phyloP scores from a whole-genome alignment of 139 green algal species.

The Edaphochlamys debaryana region DNA sequence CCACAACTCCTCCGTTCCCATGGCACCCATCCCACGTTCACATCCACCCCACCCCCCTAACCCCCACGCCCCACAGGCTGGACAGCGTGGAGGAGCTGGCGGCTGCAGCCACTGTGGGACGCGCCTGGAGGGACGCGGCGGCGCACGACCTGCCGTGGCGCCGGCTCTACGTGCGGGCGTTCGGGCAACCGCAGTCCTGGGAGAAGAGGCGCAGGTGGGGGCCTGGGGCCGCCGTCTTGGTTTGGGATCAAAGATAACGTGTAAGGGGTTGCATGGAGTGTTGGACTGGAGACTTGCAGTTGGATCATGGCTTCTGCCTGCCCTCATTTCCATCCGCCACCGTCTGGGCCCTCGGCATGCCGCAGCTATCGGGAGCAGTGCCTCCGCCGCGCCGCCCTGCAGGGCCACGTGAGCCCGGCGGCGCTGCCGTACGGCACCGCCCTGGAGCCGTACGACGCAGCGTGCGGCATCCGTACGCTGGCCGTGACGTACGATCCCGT shows the following conservation, averaged over 20 bases:
- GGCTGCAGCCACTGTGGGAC: neutral
- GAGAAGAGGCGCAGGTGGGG: conserved; percentile 5
- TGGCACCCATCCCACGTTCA: too few relatives aligned
- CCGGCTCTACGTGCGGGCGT: neutral
- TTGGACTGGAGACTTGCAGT: too few relatives aligned
- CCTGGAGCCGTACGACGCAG: conserved; percentile 3
- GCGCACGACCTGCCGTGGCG: conserved; percentile 5
- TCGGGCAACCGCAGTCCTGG: neutral
- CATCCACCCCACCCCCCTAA: neutral
- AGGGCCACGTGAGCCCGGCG: neutral
- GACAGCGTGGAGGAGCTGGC: neutral
- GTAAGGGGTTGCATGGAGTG: too few relatives aligned
- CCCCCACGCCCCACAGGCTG: neutral
- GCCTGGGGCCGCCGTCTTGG: too few relatives aligned
- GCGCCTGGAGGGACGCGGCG: neutral
- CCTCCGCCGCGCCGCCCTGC: neutral
- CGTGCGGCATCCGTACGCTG: conserved; percentile 7
- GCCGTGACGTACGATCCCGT: conserved; percentile 23
- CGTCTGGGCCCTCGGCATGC: neutral
- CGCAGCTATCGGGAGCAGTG: conserved; percentile 16
- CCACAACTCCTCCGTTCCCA: too few relatives aligned
- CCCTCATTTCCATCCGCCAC: too few relatives aligned
- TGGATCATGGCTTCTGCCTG: too few relatives aligned
- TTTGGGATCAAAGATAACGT: too few relatives aligned
- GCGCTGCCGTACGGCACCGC: neutral